A percentile compares a stretch with the other conserved stretches of the same genome.
Evolutionary conservation across 305 asterid genomes (phyloP).

Genomic region (Fraxinus platypoda): DNA sequence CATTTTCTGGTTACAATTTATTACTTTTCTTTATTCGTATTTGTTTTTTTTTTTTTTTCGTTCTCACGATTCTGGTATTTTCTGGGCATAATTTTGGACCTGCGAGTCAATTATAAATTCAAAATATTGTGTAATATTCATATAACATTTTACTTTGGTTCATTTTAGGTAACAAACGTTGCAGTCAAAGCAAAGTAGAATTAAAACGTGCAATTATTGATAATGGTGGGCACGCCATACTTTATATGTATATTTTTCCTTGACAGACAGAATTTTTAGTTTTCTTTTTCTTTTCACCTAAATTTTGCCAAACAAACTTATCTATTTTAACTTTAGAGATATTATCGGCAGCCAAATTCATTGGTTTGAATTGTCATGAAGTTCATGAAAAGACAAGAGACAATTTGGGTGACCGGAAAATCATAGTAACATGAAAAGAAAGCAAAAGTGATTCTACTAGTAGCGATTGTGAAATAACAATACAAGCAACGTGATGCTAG

Average conservation of each 20-base stretch:
- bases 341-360: not conserved
- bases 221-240: not conserved
- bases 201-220: not conserved
- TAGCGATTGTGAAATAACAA: not conserved
- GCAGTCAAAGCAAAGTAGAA: not conserved
- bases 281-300: not conserved
- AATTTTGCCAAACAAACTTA: too few relatives aligned
- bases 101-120: not conserved
- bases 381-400: not conserved
- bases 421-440: not conserved
- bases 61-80: not conserved
- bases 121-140: not conserved
- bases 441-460: not conserved
- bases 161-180: not conserved
- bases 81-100: not conserved
- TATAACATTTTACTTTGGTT: not conserved
- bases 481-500: not conserved
- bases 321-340: too few relatives aligned
- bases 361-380: not conserved
- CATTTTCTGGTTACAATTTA: not conserved
- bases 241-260: not conserved
- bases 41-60: too few relatives aligned
- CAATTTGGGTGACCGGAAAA: not conserved
- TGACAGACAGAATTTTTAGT: not conserved
- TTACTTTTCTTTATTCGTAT: not conserved